Evolutionary conservation across 1,139 yeast genomes (phyloP).

Genomic region (Kurtzmaniella natalensis): DNA sequence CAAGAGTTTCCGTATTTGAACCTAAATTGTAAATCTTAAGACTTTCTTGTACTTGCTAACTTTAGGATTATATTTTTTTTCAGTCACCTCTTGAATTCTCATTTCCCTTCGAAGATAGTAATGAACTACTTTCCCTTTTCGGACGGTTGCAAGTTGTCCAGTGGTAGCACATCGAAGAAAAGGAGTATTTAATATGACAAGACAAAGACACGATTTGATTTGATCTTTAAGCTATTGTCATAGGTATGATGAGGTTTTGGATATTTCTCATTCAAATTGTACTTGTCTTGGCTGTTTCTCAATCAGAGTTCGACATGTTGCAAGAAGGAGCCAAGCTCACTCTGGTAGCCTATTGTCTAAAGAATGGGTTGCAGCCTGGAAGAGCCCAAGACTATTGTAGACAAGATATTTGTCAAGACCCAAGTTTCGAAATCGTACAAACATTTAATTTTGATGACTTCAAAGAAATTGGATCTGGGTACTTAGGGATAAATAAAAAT

Average conservation of each 20-base stretch:
- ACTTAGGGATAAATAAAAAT: conserved; percentile 38
- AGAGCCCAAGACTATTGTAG: conserved; percentile 21
- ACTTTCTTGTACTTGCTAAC: too few species aligned
- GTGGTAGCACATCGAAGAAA: too few species aligned
- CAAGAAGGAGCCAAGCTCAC: conserved; percentile 32
- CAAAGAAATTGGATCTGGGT: conserved; percentile 51
- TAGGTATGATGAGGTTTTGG: background rate
- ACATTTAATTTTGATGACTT: conserved; percentile 36
- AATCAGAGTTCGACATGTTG: conserved; percentile 24
- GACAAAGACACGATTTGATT: too few species aligned
- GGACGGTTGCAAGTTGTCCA: too few species aligned
- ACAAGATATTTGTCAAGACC: conserved; percentile 17
- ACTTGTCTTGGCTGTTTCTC: background rate
- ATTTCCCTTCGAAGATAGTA: too few species aligned
- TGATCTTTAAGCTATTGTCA: too few species aligned
- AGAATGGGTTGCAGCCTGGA: conserved; percentile 26
- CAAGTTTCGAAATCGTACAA: conserved; percentile 26
- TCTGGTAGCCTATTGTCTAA: conserved; percentile 37
- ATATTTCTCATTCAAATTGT: background rate
- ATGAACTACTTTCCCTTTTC: background rate
- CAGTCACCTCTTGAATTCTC: too few species aligned
- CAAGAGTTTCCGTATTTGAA: background rate
- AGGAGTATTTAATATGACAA: too few species aligned
- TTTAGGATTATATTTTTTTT: background rate
- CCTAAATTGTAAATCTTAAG: too few species aligned